A percentile compares a stretch with the other conserved stretches of the same genome.
Conservation (phyloP, 257 asterid genomes). For the Solanum sitiens region DNA sequence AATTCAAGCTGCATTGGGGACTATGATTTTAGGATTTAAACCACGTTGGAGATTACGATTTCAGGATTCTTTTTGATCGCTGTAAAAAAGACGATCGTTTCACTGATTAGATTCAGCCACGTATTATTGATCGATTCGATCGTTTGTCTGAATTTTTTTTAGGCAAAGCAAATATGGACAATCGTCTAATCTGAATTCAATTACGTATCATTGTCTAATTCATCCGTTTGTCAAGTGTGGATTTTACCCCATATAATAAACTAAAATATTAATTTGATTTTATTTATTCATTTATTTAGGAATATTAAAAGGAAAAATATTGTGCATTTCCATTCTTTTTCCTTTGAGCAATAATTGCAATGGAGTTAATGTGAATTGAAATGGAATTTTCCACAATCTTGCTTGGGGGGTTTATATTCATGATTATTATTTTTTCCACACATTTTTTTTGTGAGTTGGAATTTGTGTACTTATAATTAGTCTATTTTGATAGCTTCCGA, state of each 20-base stretch:
- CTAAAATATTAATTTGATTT: not conserved
- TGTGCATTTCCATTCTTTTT: not conserved
- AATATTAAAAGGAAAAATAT: not conserved
- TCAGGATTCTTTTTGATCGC: not conserved
- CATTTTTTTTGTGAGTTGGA: not conserved
- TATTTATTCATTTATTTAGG: not conserved
- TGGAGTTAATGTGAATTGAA: not conserved
- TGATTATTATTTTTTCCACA: not conserved
- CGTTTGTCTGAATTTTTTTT: not conserved
- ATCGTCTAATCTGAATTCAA: not conserved
- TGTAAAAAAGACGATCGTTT: no score
- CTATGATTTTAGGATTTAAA: not conserved
- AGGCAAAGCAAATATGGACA: not conserved
- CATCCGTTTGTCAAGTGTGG: not conserved
- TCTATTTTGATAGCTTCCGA: not conserved
- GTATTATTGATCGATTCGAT: no score
- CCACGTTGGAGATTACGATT: not conserved
- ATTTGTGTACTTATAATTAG: not conserved
- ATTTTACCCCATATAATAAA: not conserved
- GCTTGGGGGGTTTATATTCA: not conserved
- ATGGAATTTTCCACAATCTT: not conserved
- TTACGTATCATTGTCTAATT: not conserved
- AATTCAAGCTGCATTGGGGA: not conserved
- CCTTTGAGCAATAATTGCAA: not conserved
- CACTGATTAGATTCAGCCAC: no score